phyloP scores from a whole-genome alignment of 2,329 filamentous ascomycete genomes.

The Sporothrix euskadiensis region DNA sequence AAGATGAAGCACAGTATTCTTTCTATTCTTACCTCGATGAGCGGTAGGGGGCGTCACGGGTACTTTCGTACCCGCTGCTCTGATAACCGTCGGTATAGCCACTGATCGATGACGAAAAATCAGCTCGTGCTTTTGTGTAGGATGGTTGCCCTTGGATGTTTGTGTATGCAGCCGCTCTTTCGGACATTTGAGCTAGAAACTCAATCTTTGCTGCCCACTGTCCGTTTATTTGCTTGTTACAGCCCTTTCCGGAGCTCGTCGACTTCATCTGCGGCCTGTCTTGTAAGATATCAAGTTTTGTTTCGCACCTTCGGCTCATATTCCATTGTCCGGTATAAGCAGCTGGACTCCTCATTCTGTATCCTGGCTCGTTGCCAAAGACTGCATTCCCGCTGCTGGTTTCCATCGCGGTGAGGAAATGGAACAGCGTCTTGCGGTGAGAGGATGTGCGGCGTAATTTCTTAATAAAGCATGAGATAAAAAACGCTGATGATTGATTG shows the following conservation, averaged over 20 bases:
- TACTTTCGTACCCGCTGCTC: slow-evolving; percentile 39
- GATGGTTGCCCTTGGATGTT: not conserved
- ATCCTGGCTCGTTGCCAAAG: slow-evolving; percentile 22
- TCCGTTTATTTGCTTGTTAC: not conserved
- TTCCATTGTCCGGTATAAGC: slow-evolving; percentile 29
- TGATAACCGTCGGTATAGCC: slow-evolving; percentile 42
- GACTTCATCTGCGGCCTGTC: not conserved
- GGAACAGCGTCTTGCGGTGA: not conserved
- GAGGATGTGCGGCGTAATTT: not conserved
- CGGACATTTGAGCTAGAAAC: not conserved
- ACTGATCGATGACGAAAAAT: slow-evolving; percentile 34
- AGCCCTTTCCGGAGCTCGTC: not conserved
- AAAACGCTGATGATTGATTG: not conserved
- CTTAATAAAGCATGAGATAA: slow-evolving; percentile 5
- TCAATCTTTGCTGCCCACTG: not conserved
- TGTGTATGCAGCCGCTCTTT: too few species aligned
- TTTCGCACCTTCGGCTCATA: slow-evolving; percentile 32
- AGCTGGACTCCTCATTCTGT: slow-evolving; percentile 21
- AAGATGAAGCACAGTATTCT: not conserved
- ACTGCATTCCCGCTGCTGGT: slow-evolving; percentile 18
- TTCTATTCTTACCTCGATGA: slow-evolving; percentile 39
- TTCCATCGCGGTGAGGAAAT: slow-evolving; percentile 19
- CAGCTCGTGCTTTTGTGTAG: slow-evolving; percentile 12
- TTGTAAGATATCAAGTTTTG: not conserved
- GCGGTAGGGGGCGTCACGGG: slow-evolving; percentile 35